Percentiles rank a stretch among this genome's conserved stretches.
phyloP scores from a whole-genome alignment of 2,329 filamentous ascomycete genomes.

The Microdochium bolleyi region DNA sequence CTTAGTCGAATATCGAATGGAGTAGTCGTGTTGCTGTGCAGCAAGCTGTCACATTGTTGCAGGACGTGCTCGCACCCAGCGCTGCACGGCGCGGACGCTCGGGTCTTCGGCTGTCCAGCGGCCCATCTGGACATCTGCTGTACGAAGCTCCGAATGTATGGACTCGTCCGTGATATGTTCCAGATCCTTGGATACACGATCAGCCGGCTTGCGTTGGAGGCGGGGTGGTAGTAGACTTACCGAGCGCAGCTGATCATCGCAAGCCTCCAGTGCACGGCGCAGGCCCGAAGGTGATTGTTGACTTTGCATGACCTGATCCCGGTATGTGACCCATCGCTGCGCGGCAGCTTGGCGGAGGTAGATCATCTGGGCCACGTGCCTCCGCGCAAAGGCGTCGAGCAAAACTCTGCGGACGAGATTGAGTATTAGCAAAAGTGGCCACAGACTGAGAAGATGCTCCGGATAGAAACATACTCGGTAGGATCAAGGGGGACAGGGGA shows the following conservation, averaged over 20 bases:
- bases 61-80: constrained; percentile 45
- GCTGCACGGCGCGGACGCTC: constrained; percentile 45
- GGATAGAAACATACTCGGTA: no score
- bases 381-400: constrained; percentile 51
- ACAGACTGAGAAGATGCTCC: no score
- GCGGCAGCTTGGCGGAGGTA: constrained; percentile 52
- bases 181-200: constrained; percentile 37
- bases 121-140: constrained; percentile 44
- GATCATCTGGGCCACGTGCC: constrained; percentile 59
- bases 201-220: neutral
- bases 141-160: constrained; percentile 47
- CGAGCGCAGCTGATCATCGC: constrained; percentile 47
- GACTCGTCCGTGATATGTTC: constrained; percentile 48
- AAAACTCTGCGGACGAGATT: constrained; percentile 32
- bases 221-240: constrained; percentile 28
- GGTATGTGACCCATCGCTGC: constrained; percentile 49
- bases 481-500: neutral
- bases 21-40: neutral
- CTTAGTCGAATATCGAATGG: neutral
- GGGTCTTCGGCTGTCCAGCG: constrained; percentile 59
- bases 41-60: constrained; percentile 12
- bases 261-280: constrained; percentile 40
- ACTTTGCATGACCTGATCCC: constrained; percentile 45
- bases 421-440: constrained; percentile 2
- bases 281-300: constrained; percentile 37